These are phyloP conservation scores for Pleurotus salmoneostramineus DNA, from an alignment of 768 basidiomycete genomes.

Conservation along the genomic window DNA sequence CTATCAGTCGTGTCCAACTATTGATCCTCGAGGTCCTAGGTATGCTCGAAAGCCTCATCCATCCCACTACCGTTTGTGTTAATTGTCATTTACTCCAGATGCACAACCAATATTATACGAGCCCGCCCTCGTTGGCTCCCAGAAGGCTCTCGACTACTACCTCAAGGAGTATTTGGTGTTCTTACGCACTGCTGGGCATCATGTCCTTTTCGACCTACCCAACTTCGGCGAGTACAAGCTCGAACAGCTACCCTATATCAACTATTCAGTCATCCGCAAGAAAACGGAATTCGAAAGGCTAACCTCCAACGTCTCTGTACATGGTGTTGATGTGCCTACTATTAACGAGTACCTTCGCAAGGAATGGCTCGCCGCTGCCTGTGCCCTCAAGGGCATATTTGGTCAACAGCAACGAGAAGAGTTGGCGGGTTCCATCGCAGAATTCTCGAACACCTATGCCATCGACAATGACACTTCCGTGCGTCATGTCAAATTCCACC, in stretches of 20 bases:
- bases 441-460: slow-evolving; percentile 2
- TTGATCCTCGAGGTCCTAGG: slow-evolving; percentile 12
- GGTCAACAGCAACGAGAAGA: background rate
- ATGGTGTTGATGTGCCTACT: slow-evolving; percentile 8
- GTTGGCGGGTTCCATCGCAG: slow-evolving; percentile 1
- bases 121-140: slow-evolving; percentile 5
- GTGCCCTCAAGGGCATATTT: background rate
- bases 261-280: slow-evolving; percentile 16
- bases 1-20: slow-evolving; percentile 8
- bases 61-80: background rate
- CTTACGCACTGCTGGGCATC: slow-evolving; percentile 16
- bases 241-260: slow-evolving; percentile 9
- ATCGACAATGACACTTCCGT: no score
- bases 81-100: background rate
- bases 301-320: slow-evolving; percentile 10
- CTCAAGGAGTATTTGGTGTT: slow-evolving; percentile 15
- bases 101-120: background rate
- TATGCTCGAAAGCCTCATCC: background rate
- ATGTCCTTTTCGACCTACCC: slow-evolving; percentile 19
- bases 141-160: slow-evolving; percentile 12
- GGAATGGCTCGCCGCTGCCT: slow-evolving; percentile 5
- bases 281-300: slow-evolving; percentile 7
- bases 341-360: slow-evolving; percentile 15
- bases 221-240: slow-evolving; percentile 16
- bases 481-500: slow-evolving; percentile 14